Base-by-base conservation (phyloP, 148 eudicot species). In the Rhododendron vialii region DNA sequence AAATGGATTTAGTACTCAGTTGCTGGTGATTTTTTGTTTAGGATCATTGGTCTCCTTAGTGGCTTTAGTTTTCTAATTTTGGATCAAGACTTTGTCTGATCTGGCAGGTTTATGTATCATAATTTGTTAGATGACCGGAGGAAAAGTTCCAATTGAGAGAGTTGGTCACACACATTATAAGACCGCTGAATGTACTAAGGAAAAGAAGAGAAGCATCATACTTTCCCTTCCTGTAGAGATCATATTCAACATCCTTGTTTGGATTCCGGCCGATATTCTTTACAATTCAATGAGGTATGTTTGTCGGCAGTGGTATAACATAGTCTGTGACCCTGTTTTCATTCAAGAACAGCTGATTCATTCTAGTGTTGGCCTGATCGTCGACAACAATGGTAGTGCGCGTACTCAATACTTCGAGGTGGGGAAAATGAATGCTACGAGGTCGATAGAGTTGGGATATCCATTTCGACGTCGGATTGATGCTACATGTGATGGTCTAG, bases 401-500 rank as follows among this genome's bases (percentile, higher is more conserved):
- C 4, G 20, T 47, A 4, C 9, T 20, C 69, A 7, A 47, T 35
- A 50, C 33, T 30, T 50, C 5, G 69, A 33, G 18, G 33, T 73
- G 12, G 50, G 51, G 17, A 74, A n/a, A 5, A 50, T 22, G 47
- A 73, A 35, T 26, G 50, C 12, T 55, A 8, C 7, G 3, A 7
- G 0, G 57, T 50, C 53, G 9, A 33, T 15, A 5, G 9, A 75
- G 38, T 10, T 84, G 3, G 14, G 45, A 20, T 35, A 13, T 75
- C 18, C 30, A 12, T 69, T 48, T 36, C 8, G 36, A 2, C 0
- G 2, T 11, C 22, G 1, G 7, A 13, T 83, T 45, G 3, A 0
- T 5, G 57, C 48, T 51, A 51, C 48, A 22, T 84, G 86, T 20
- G 26, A 84, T 84, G 86, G 86, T 51, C 45, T 84, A 53, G 26